Evolutionary conservation across 768 basidiomycete species (phyloP), one percentile per base, ranked within the genome.

Genomic region (Xerocomellus amylosporus): DNA sequence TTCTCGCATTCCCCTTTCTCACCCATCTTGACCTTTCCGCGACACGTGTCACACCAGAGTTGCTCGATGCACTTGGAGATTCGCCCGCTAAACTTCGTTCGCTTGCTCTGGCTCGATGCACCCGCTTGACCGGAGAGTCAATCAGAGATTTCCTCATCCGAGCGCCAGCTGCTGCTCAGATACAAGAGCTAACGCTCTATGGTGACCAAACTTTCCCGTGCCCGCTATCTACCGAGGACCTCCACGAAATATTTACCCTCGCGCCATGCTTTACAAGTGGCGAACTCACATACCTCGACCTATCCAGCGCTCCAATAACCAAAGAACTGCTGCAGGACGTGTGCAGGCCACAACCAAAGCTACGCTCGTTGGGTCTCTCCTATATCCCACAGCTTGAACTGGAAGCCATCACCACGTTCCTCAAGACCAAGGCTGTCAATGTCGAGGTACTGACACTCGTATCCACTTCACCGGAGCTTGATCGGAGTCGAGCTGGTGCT

Each of bases 11-110:
- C 73, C 91, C 93, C 1, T 82, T 82, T 40, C 84, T 98, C 20
- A 93, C 92, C 15, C 89, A 93, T 65, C 84, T 97, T 63, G 93
- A 97, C 68, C 80, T 97, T 26, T 95, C 93, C 3, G 88, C 88
- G 51, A 98, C 93, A n/a, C 87, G 90, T 7, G 79, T 82, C 34
- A 83, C 82, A 1, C 82, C 90, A 4, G 85, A 92, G 31, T 81
- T 97, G 9, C 83, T 98, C 9, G 71, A 77, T 28, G 72, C 79
- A 0, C 77, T 98, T 14, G 83, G 83, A 1, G 71, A 78, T 26
- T 88, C 88, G 4, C 85, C 86, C 28, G 72, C 92, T 56, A 83
- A 79, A 26, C 78, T 99, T 38, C 79, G 79, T 54, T 88, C 91
- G 0, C 80, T 99, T 47, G 87, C 90, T 13, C 76, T 99, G 26